Base-by-base conservation (phyloP, 305 asterid species). In the Solanum hybrid region DNA sequence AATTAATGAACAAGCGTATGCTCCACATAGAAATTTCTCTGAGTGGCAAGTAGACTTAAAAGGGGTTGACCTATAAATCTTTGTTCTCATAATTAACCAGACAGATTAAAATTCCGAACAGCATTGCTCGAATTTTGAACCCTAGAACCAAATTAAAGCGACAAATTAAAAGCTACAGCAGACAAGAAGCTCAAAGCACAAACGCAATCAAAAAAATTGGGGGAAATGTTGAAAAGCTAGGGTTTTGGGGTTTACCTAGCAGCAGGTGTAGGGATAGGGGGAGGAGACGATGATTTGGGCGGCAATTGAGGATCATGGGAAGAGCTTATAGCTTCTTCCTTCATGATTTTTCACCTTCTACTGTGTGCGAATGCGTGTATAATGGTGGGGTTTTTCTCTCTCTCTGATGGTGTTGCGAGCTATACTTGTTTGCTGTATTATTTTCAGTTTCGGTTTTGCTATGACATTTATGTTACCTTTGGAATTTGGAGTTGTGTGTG, bases 311-410 rank as follows among this genome's bases (percentile, higher is more conserved):
- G 98, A 93, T 96, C 98, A 15, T 95, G 93, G 4, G 98, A 94
- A 41, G 99, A 97, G 96, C 98, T 94, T 75, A 96, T 93, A 24
- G 94, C 99, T 93, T 97, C 99, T 92, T 96, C 99, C 93, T 90
- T 95, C 99, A 97, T 96, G 70, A 45, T 89, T 75, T n/a, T 45
- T 29, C 78, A 7, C 24, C 88, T 86, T 80, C 38, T 68, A 51
- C 34, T 41, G 88, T 29, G 88, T 17, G 88, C 4, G 5, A 83
- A 26, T 29, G 75, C 88, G 8, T 17, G 73, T 26, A 15, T 12
- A 26, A 5, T 29, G 79, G 79, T 29, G 79, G 9, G 7, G 12
- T 27, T 11, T 37, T 38, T 77, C 27, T 32, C 17, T 17, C n/a
- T 17, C 83, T 10, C 22, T 38, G 86, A 36, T 79, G 85, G 31